A percentile compares a stretch with the other conserved stretches of the same genome.
Conservation (phyloP, 306 rosid species). For the Cucurbita argyrosperma region DNA sequence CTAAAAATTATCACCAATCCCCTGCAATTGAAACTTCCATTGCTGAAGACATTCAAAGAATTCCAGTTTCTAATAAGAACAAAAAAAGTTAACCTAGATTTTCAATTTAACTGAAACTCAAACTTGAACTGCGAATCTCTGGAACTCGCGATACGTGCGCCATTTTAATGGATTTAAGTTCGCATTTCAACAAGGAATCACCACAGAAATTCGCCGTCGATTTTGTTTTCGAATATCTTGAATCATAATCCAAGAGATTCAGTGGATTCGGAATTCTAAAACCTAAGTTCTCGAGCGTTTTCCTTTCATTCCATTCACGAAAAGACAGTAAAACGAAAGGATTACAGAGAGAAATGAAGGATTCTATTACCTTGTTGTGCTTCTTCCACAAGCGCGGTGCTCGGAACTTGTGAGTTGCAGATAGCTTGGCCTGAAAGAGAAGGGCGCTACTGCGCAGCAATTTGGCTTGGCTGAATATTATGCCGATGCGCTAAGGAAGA, state of each 20-base stretch:
- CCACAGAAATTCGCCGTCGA: neutral
- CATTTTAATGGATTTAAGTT: neutral
- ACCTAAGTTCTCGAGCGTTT: too few species aligned
- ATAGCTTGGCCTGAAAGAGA: too few species aligned
- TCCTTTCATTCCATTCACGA: too few species aligned
- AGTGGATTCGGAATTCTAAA: too few species aligned
- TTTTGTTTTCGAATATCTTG: neutral
- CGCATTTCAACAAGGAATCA: neutral
- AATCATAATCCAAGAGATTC: neutral
- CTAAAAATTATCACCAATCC: neutral
- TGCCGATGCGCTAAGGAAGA: too few species aligned
- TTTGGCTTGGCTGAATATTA: too few species aligned
- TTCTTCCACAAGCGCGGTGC: too few species aligned
- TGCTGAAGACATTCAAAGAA: neutral
- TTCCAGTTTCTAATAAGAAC: neutral
- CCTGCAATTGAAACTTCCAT: slow-evolving; percentile 3
- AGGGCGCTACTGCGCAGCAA: too few species aligned
- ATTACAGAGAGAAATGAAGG: too few species aligned
- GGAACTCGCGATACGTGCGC: neutral
- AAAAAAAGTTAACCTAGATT: too few species aligned
- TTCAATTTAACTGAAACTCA: neutral
- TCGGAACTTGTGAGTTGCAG: too few species aligned
- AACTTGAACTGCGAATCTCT: neutral
- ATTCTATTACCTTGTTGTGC: too few species aligned
- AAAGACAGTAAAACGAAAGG: neutral